These are phyloP conservation scores for Hymenoscyphus fructigenus DNA, from an alignment of 2,329 filamentous ascomycete species.

Conservation along the genomic window DNA sequence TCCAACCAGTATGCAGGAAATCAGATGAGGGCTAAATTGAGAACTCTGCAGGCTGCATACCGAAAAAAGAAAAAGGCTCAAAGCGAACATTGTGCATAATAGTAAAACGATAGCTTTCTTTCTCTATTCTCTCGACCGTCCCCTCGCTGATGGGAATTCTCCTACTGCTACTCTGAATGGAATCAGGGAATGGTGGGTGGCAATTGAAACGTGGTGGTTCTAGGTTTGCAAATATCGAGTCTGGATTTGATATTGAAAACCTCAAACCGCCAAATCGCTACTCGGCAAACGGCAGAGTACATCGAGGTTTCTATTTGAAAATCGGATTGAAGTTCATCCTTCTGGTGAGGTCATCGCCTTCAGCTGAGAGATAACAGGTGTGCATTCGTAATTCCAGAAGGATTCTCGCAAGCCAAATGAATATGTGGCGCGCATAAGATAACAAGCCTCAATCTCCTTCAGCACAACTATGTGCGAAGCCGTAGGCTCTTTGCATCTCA, in stretches of 20 bases:
- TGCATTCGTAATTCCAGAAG: not conserved
- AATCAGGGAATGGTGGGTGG: not conserved
- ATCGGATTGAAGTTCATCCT: not conserved
- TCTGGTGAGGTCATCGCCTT: not conserved
- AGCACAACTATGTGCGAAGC: not conserved
- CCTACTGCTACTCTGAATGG: not conserved
- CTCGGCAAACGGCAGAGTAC: not conserved
- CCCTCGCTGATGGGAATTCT: not conserved
- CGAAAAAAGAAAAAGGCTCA: conserved; percentile 11
- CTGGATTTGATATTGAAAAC: not conserved
- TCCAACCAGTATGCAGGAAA: not conserved
- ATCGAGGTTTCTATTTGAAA: not conserved
- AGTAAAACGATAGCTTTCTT: not conserved
- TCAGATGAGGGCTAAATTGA: conserved; percentile 1
- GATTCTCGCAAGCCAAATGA: not conserved
- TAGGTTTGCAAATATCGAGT: not conserved
- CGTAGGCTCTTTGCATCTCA: conserved; percentile 3
- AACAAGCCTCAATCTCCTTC: not conserved
- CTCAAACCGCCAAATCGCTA: not conserved
- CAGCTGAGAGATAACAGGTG: not conserved
- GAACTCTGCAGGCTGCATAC: not conserved
- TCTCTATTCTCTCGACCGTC: not conserved
- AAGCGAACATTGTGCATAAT: conserved; percentile 11
- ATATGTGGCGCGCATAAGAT: not conserved
- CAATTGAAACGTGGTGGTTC: not conserved